Percentiles rank a stretch among this genome's conserved stretches.
These are phyloP conservation scores for Leishmania braziliensis DNA, from an alignment of 208 protist genomes.

Conservation along the genomic window DNA sequence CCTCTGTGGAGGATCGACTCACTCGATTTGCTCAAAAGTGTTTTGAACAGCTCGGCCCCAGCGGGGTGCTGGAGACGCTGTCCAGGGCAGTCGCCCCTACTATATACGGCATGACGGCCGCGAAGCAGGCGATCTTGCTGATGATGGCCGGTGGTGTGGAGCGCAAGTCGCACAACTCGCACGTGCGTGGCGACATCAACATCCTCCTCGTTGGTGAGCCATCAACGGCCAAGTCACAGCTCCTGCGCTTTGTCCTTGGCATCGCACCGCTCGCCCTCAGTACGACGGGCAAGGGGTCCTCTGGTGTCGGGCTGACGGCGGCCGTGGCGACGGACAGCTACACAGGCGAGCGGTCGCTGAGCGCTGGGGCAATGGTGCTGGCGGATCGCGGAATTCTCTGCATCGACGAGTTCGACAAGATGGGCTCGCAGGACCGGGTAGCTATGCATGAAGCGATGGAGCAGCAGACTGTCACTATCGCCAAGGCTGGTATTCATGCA, in stretches of 20 bases:
- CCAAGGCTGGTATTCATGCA: conserved; percentile 99
- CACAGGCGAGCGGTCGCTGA: conserved; percentile 96
- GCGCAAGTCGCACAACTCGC: conserved; percentile 93
- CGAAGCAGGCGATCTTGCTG: conserved; percentile 97
- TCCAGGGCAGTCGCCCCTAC: conserved; percentile 96
- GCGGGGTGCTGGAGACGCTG: conserved; percentile 80
- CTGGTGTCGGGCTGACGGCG: conserved; percentile 99
- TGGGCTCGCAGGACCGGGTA: conserved; percentile 96
- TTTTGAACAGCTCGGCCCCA: conserved; percentile 58
- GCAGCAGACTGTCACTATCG: conserved; percentile 99
- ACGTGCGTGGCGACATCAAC: conserved; percentile 99
- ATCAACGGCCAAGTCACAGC: conserved; percentile 99
- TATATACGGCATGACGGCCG: conserved; percentile 97
- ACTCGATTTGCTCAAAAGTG: conserved; percentile 73
- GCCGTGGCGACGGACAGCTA: conserved; percentile 97
- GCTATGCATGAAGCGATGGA: conserved; percentile 99
- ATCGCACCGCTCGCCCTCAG: conserved; percentile 97
- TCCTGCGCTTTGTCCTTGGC: conserved; percentile 97
- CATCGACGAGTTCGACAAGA: conserved; percentile 99
- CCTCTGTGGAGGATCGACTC: conserved; percentile 69
- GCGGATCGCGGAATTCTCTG: conserved; percentile 99
- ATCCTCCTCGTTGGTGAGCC: conserved; percentile 99
- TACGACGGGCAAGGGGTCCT: conserved; percentile 98
- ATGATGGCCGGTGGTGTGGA: conserved; percentile 98
- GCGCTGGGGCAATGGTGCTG: conserved; percentile 99